These are phyloP conservation scores for Ustilago curta DNA, from an alignment of 1,284 basidiomycete species.

Conservation along the genomic window DNA sequence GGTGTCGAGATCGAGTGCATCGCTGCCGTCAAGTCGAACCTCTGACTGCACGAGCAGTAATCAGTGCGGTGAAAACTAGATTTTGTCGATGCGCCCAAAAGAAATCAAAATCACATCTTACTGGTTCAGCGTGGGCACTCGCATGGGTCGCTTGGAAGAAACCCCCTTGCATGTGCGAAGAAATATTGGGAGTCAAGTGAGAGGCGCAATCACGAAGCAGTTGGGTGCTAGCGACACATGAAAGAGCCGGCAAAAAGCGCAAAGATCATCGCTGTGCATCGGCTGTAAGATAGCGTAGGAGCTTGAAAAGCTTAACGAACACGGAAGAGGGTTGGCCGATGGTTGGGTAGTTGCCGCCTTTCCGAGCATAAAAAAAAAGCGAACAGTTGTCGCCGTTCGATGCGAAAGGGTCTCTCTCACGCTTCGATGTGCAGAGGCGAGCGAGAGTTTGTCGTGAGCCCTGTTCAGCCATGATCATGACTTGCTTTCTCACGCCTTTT, in stretches of 20 bases:
- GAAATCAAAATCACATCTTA: background rate
- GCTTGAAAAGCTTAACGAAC: background rate
- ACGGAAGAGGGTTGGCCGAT: slow-evolving; percentile 20
- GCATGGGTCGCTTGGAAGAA: no score
- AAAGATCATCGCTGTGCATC: slow-evolving; percentile 12
- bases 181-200: no score
- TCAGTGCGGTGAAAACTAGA: no score
- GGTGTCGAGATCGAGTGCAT: slow-evolving; percentile 93
- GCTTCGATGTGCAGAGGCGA: no score
- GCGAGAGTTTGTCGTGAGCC: slow-evolving; percentile 7
- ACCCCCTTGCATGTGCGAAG: no score
- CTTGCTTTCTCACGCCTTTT: background rate
- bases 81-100: no score
- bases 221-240: no score
- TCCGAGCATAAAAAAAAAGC: background rate
- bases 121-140: no score
- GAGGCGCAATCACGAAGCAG: no score
- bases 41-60: slow-evolving; percentile 12
- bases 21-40: slow-evolving; percentile 71
- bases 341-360: slow-evolving; percentile 16
- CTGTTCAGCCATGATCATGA: no score
- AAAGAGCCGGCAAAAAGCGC: background rate
- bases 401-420: background rate
- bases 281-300: background rate
- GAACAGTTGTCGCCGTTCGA: slow-evolving; percentile 4